Base-by-base conservation (phyloP, 805 yeast genomes). In the Starmera amethionina region DNA sequence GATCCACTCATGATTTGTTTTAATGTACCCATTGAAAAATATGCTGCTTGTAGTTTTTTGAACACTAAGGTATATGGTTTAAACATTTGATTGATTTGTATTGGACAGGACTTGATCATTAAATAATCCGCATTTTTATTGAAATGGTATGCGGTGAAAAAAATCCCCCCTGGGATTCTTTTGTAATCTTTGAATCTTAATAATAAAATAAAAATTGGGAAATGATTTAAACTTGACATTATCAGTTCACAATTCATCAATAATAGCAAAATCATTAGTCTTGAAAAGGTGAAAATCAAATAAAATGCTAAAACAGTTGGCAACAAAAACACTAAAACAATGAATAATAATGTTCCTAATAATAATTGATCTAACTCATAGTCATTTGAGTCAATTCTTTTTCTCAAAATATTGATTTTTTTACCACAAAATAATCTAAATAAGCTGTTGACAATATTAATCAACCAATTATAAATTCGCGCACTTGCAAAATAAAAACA, bases 251-350 rank as follows among this genome's bases (percentile, higher is more conserved):
- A 58, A 1, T 64, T 38, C 15, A 80, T 77, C 31, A 73, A 63
- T 2, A 68, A 39, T 3, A 65, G 41, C 34, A 85, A 61, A 4
- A 76, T 67, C 0, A 68, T 46, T 30, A 87, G 52, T 40, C 88
- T 66, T 5, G 79, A 64, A 0, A 70, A 44, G 6, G 85, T 82
- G 59, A 88, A 90, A 18, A 80, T 73, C 14, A 78, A 49, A 54
- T 93, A 93, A 55, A 89, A 93, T 12, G 93, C 93, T 48, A 80
- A 56, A 2, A 87, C 82, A 0, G 99, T 93, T 1, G 98, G 98
- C 38, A 88, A 59, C 30, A 94, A 64, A 49, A 88, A 84, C 0
- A 82, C 62, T 39, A 85, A 63, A 13, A 89, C 76, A 37, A 90
- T 86, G 60, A 93, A 93, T 14, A 90, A 60, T 42, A 93, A 69